phyloP scores from a whole-genome alignment of 768 basidiomycete species.

The Russula griseocarnosa region DNA sequence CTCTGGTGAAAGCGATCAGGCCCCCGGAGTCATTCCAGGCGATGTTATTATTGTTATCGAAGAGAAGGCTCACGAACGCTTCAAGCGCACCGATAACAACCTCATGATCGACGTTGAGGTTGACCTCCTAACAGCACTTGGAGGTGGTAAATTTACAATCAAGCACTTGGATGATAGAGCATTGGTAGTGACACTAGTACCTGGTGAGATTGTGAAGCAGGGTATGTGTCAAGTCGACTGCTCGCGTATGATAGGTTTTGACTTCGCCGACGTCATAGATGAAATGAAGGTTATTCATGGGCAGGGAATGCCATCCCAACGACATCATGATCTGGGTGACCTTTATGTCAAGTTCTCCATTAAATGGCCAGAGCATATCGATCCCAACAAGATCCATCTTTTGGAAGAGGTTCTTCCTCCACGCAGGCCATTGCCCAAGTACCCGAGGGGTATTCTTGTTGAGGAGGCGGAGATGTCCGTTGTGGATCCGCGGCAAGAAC shows the following conservation, averaged over 20 bases:
- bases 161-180: slow-evolving; percentile 92
- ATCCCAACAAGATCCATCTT: slow-evolving; percentile 57
- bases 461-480: slow-evolving; percentile 87
- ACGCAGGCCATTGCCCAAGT: slow-evolving; percentile 61
- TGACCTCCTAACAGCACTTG: slow-evolving; percentile 90
- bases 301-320: slow-evolving; percentile 98
- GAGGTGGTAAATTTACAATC: slow-evolving; percentile 85
- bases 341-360: slow-evolving; percentile 84
- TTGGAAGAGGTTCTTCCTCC: slow-evolving; percentile 86
- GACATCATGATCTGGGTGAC: slow-evolving; percentile 96
- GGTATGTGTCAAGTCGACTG: slow-evolving; percentile 49
- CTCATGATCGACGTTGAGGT: slow-evolving; percentile 84
- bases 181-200: slow-evolving; percentile 74
- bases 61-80: slow-evolving; percentile 85
- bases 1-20: slow-evolving; percentile 87
- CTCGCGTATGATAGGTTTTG: background rate
- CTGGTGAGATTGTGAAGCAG: slow-evolving; percentile 91
- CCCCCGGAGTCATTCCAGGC: slow-evolving; percentile 83
- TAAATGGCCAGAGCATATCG: slow-evolving; percentile 82
- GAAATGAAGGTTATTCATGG: slow-evolving; percentile 86
- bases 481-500: slow-evolving; percentile 63
- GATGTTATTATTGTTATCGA: slow-evolving; percentile 94
- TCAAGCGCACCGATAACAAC: slow-evolving; percentile 86
- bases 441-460: slow-evolving; percentile 59
- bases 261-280: slow-evolving; percentile 44